Conservation (phyloP, 2,329 filamentous ascomycete genomes). For the Rhinocladiella mackenziei region DNA sequence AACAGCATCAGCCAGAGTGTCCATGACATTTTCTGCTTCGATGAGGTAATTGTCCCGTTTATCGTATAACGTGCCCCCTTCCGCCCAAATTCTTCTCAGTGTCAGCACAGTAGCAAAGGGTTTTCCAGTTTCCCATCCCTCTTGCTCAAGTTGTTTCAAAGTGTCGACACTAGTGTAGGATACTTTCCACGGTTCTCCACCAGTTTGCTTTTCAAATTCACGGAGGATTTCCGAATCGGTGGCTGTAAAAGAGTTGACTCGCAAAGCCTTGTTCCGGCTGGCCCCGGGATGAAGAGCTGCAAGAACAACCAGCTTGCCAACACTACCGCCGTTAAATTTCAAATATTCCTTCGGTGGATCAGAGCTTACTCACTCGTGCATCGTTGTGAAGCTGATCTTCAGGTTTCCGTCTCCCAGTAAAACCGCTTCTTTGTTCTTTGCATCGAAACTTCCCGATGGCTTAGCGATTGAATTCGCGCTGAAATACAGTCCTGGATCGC, state of each 20-base stretch:
- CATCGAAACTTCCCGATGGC: conserved; percentile 55
- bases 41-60: conserved; percentile 62
- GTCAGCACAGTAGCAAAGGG: conserved; percentile 55
- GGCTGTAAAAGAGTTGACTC: conserved; percentile 66
- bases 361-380: conserved; percentile 66
- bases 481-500: conserved; percentile 53
- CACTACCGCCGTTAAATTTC: conserved; percentile 31
- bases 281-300: conserved; percentile 55
- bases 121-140: conserved; percentile 52
- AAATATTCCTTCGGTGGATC: neutral
- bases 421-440: conserved; percentile 53
- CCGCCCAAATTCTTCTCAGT: conserved; percentile 65
- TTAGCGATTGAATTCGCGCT: conserved; percentile 34
- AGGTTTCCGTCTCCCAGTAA: conserved; percentile 60
- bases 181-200: conserved; percentile 50
- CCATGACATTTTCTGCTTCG: conserved; percentile 33
- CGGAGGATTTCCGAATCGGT: conserved; percentile 59
- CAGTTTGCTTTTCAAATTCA: conserved; percentile 65
- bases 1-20: conserved; percentile 22
- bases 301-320: conserved; percentile 63
- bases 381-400: conserved; percentile 63
- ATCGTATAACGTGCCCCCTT: conserved; percentile 67
- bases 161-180: conserved; percentile 51
- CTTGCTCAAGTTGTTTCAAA: conserved; percentile 54
- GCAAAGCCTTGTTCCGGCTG: conserved; percentile 55